phyloP scores from a whole-genome alignment of 768 basidiomycete genomes.

The Panaeolus cyanescens region DNA sequence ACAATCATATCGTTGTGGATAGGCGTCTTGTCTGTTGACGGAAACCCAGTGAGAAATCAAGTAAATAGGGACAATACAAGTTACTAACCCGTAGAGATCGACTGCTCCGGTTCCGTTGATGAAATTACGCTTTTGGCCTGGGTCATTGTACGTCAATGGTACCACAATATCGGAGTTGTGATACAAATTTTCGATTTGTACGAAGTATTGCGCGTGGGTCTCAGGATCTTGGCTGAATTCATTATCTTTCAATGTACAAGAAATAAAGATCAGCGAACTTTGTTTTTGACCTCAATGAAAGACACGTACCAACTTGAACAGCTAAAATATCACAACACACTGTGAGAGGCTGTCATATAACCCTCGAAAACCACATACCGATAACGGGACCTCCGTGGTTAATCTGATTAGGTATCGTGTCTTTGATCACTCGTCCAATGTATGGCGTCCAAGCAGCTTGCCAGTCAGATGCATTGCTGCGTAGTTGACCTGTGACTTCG shows the following conservation, averaged over 20 bases:
- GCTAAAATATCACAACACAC: no score
- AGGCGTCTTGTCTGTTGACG: slow-evolving; percentile 52
- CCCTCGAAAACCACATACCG: slow-evolving; percentile 37
- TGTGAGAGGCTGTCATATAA: neutral
- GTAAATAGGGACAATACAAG: neutral
- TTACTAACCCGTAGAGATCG: slow-evolving; percentile 68
- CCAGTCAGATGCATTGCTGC: slow-evolving; percentile 76
- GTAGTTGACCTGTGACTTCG: slow-evolving; percentile 61
- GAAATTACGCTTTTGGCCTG: slow-evolving; percentile 57
- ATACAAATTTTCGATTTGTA: slow-evolving; percentile 58
- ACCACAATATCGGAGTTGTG: slow-evolving; percentile 59
- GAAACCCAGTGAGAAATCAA: slow-evolving; percentile 15
- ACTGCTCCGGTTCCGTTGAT: slow-evolving; percentile 76
- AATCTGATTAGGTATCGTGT: slow-evolving; percentile 67
- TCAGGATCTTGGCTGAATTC: slow-evolving; percentile 62
- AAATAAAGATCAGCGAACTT: neutral
- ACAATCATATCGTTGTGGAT: slow-evolving; percentile 82
- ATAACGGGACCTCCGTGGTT: slow-evolving; percentile 80
- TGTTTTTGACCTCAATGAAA: neutral
- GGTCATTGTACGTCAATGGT: slow-evolving; percentile 77
- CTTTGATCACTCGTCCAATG: slow-evolving; percentile 62
- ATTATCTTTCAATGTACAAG: slow-evolving; percentile 54
- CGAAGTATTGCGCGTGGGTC: slow-evolving; percentile 58
- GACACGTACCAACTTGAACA: slow-evolving; percentile 28
- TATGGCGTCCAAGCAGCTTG: slow-evolving; percentile 72